phyloP scores from a whole-genome alignment of 176 grass and related monocot genomes.

The Otatea glauca region DNA sequence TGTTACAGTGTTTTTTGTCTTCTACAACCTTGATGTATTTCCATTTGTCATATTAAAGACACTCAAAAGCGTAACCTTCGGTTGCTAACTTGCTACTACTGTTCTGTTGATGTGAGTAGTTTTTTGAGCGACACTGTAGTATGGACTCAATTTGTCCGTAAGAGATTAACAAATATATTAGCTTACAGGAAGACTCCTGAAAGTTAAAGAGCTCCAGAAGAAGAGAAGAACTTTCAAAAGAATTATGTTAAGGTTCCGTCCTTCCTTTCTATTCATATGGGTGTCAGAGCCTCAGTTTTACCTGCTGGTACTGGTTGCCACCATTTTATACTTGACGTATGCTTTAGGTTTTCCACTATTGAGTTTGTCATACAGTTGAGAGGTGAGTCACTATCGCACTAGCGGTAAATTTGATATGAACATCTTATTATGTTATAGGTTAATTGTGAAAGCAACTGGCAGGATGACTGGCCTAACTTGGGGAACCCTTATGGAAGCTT shows the following conservation, averaged over 20 bases:
- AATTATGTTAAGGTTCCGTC: slow-evolving; percentile 88
- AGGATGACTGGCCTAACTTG: slow-evolving; percentile 88
- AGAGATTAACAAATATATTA: slow-evolving; percentile 15
- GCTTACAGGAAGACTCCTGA: slow-evolving; percentile 73
- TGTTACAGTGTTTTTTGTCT: too few relatives aligned
- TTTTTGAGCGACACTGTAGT: not conserved
- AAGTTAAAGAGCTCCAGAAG: slow-evolving; percentile 77
- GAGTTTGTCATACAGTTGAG: too few relatives aligned
- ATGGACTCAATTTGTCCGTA: slow-evolving; percentile 1
- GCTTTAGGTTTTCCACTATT: too few relatives aligned
- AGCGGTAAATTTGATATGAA: too few relatives aligned
- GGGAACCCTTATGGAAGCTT: slow-evolving; percentile 91
- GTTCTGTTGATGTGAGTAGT: not conserved
- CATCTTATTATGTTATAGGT: too few relatives aligned
- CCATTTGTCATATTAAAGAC: too few relatives aligned
- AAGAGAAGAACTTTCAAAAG: too few relatives aligned
- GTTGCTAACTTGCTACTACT: not conserved
- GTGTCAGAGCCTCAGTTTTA: slow-evolving; percentile 83
- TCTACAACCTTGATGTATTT: too few relatives aligned
- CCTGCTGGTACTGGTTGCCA: slow-evolving; percentile 85
- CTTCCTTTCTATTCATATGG: slow-evolving; percentile 95
- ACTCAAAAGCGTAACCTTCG: too few relatives aligned
- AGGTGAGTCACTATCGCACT: too few relatives aligned
- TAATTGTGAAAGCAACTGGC: too few relatives aligned
- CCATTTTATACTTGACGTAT: slow-evolving; percentile 90